A percentile compares a stretch with the other conserved stretches of the same genome.
Evolutionary conservation across 805 yeast genomes (phyloP).

Genomic region (Helenozyma baotianmanensis): DNA sequence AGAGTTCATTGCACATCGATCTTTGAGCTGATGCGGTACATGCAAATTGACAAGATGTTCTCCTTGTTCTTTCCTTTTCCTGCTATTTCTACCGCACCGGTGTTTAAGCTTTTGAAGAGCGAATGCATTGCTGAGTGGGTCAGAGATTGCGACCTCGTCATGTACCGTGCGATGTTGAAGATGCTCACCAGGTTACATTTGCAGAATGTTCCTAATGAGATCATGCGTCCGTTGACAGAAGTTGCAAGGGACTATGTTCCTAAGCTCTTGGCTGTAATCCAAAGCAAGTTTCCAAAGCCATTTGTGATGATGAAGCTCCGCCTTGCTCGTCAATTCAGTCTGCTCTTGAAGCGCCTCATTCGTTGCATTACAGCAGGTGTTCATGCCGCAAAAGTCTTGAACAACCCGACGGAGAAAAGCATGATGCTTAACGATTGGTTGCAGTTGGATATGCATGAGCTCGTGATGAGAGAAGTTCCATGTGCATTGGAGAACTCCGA

Average conservation of each 20-base stretch:
- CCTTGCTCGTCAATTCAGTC: constrained; percentile 50
- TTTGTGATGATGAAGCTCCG: constrained; percentile 49
- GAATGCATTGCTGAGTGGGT: constrained; percentile 58
- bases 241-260: constrained; percentile 47
- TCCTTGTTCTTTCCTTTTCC: constrained; percentile 50
- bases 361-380: constrained; percentile 51
- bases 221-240: constrained; percentile 50
- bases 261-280: constrained; percentile 37
- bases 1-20: constrained; percentile 58
- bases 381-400: constrained; percentile 44
- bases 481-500: constrained; percentile 36
- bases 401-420: constrained; percentile 37
- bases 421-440: constrained; percentile 60
- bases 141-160: constrained; percentile 58
- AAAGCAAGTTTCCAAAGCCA: constrained; percentile 42
- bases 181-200: constrained; percentile 60
- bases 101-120: constrained; percentile 51
- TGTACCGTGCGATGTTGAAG: constrained; percentile 51
- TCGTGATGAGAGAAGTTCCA: constrained; percentile 48
- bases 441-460: constrained; percentile 42
- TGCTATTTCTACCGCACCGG: constrained; percentile 56
- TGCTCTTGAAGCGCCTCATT: constrained; percentile 50
- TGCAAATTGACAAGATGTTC: constrained; percentile 61
- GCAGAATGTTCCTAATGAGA: constrained; percentile 53
- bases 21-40: constrained; percentile 60